Evolutionary conservation across 2,329 filamentous ascomycete genomes (phyloP).

Genomic region (Pseudohalonectria lignicola): DNA sequence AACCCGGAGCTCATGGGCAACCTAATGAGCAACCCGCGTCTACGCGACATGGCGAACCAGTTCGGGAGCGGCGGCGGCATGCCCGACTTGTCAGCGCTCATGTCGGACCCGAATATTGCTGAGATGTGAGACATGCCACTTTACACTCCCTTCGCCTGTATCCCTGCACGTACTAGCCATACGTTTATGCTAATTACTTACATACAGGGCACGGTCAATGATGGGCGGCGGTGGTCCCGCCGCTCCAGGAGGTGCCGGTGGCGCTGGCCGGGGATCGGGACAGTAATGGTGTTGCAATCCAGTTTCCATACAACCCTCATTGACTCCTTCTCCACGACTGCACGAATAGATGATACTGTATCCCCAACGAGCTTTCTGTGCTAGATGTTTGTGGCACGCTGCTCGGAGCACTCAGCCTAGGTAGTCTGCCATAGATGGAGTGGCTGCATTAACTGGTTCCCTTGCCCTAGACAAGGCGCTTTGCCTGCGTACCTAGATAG

Average conservation of each 20-base stretch:
- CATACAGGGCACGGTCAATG: constrained; percentile 30
- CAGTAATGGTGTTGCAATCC: background rate
- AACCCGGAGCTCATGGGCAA: constrained; percentile 89
- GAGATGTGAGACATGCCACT: constrained; percentile 63
- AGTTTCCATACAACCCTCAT: background rate
- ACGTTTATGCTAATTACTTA: background rate
- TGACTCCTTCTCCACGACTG: background rate
- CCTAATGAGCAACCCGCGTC: constrained; percentile 85
- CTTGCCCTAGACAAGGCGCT: too few species aligned
- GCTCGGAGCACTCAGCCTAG: too few species aligned
- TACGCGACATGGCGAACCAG: constrained; percentile 77
- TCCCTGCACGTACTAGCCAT: background rate
- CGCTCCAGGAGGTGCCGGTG: constrained; percentile 11
- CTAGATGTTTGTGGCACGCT: too few species aligned
- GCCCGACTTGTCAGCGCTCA: constrained; percentile 75
- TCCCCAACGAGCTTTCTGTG: background rate
- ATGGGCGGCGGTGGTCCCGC: constrained; percentile 27
- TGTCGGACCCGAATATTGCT: constrained; percentile 86
- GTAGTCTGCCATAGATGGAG: too few species aligned
- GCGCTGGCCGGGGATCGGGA: constrained; percentile 6
- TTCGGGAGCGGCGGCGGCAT: constrained; percentile 73
- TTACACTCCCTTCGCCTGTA: background rate
- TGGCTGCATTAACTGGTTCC: too few species aligned
- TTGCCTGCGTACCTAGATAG: too few species aligned
- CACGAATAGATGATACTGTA: background rate